These are phyloP conservation scores for Botrytis cinerea DNA, from an alignment of 2,329 filamentous ascomycete species.

Conservation along the genomic window DNA sequence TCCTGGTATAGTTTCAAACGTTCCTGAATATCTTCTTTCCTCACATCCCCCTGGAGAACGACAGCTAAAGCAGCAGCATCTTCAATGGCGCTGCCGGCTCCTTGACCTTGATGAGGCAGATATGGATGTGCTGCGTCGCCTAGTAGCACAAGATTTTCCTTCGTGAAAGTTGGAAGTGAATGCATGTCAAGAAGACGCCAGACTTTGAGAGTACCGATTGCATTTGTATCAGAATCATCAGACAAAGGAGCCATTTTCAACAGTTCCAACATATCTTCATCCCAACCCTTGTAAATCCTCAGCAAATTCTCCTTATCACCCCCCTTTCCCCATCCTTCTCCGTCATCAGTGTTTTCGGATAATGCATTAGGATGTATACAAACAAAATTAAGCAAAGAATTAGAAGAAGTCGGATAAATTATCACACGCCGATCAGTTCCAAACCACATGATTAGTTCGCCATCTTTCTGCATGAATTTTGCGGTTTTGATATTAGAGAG, in stretches of 20 bases:
- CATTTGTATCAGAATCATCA: conserved; percentile 25
- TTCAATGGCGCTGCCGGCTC: conserved; percentile 65
- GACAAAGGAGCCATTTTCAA: background rate
- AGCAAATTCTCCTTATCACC: conserved; percentile 4
- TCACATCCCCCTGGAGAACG: conserved; percentile 53
- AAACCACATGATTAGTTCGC: conserved; percentile 46
- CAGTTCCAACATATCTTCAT: conserved; percentile 11
- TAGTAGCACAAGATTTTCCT: conserved; percentile 56
- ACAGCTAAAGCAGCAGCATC: conserved; percentile 61
- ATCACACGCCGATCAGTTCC: conserved; percentile 48
- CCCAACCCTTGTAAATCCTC: conserved; percentile 13
- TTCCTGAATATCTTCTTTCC: conserved; percentile 50
- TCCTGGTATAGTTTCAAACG: conserved; percentile 61
- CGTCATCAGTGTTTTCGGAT: conserved; percentile 43
- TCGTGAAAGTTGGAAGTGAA: conserved; percentile 55
- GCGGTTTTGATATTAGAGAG: conserved; percentile 43
- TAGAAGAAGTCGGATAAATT: conserved; percentile 51
- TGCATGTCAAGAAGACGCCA: conserved; percentile 66
- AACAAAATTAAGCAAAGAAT: conserved; percentile 51
- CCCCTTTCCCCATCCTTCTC: background rate
- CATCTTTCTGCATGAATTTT: conserved; percentile 39
- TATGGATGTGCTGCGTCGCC: conserved; percentile 72
- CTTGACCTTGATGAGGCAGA: conserved; percentile 64
- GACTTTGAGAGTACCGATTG: conserved; percentile 48
- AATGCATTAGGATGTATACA: conserved; percentile 52